A percentile compares a stretch with the other conserved stretches of the same genome.
These are phyloP conservation scores for Olyra latifolia DNA, from an alignment of 176 grass and related monocot genomes.

Conservation along the genomic window DNA sequence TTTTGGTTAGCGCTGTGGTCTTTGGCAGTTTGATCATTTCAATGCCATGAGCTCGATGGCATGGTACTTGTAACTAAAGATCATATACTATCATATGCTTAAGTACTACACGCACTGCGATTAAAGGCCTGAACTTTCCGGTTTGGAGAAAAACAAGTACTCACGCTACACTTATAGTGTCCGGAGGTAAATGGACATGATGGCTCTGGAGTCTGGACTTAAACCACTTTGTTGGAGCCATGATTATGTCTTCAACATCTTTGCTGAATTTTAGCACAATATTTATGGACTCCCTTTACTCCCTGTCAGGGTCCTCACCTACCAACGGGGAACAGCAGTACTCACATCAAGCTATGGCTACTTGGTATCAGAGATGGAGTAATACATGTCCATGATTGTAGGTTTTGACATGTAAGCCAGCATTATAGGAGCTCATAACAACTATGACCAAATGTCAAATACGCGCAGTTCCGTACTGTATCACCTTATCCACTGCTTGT, in stretches of 20 bases:
- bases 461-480: neutral
- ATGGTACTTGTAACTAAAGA: constrained; percentile 1
- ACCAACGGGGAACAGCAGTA: neutral
- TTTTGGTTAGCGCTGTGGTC: neutral
- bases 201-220: neutral
- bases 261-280: neutral
- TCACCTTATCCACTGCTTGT: neutral
- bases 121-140: neutral
- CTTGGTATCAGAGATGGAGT: neutral
- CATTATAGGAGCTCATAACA: neutral
- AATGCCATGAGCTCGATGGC: neutral
- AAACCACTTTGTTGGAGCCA: neutral
- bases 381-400: neutral
- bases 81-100: neutral
- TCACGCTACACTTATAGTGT: neutral
- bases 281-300: neutral
- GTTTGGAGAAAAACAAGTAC: neutral
- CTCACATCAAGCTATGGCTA: neutral
- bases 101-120: neutral
- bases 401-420: neutral
- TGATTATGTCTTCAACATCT: constrained; percentile 6
- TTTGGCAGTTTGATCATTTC: neutral
- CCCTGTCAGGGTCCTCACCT: neutral
- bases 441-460: neutral
- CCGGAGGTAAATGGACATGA: neutral